phyloP scores from a whole-genome alignment of 345 rosid genomes.

The Populus pruinosa region DNA sequence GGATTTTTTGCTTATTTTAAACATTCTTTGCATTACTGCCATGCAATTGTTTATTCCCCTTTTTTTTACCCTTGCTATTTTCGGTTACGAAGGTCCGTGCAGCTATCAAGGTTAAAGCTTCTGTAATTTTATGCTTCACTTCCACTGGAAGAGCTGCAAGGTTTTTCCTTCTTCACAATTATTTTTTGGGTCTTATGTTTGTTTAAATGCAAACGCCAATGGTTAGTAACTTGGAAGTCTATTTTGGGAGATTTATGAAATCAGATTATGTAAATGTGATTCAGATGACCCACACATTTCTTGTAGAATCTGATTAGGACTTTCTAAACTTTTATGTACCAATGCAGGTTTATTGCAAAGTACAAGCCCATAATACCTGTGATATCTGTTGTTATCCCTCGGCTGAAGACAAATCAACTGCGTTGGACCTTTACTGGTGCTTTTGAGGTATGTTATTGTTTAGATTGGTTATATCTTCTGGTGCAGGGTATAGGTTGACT shows the following conservation, averaged over 20 bases:
- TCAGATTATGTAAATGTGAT: not conserved
- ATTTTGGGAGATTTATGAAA: not conserved
- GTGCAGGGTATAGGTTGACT: not conserved
- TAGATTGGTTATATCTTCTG: not conserved
- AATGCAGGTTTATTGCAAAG: constrained; percentile 81
- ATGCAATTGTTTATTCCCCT: not conserved
- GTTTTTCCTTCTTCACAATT: constrained; percentile 10
- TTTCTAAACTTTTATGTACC: not conserved
- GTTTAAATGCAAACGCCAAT: not conserved
- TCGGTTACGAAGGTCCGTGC: constrained; percentile 34
- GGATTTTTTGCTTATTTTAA: not conserved
- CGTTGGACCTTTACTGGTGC: constrained; percentile 96
- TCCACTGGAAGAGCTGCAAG: constrained; percentile 47
- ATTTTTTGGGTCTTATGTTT: not conserved
- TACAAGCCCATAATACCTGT: constrained; percentile 95
- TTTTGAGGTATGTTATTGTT: constrained; percentile 58
- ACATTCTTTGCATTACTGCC: not conserved
- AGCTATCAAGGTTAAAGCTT: constrained; percentile 45
- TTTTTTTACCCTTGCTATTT: not conserved
- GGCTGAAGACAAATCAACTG: constrained; percentile 85
- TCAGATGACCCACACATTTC: not conserved
- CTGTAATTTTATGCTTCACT: constrained; percentile 42
- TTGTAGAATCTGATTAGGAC: not conserved
- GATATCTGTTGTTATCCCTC: constrained; percentile 86
- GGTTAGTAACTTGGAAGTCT: not conserved